Evolutionary conservation across 257 asterid species (phyloP), one percentile per base, ranked within the genome.

Genomic region (Pogostemon cablin): DNA sequence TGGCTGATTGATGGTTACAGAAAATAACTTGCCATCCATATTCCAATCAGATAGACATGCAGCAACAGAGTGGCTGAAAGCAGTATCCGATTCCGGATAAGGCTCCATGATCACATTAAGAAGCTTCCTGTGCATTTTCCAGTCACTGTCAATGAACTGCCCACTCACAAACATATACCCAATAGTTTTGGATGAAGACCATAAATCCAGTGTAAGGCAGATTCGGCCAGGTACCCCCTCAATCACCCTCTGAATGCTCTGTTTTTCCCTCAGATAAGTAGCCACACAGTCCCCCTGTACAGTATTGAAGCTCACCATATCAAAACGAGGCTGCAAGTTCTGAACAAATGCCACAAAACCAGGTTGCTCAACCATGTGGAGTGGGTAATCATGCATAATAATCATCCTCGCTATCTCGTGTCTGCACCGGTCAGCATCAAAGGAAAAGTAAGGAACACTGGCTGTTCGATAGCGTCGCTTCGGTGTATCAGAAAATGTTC

Each of bases 251-350:
- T 86, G 95, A 75, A 95, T 79, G 70, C 81, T 70, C 77, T 86
- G 90, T 67, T 95, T 95, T 71, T 95, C 97, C 77, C 84, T 82
- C 9, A 89, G 88, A 69, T 85, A 95, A 68, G 95, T 89, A 7
- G 96, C 96, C 72, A 95, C 93, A 39, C 95, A 89, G 79, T 95
- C 99, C 25, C 96, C 98, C 70, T 95, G 98, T 20, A 95, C 92
- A 1, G 96, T 85, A 68, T 91, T 86, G 75, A 91, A 95, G 84
- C 96, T 91, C 81, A 89, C 90, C 98, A 88, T 91, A 68, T 95
- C 97, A 54, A 95, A 95, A 5, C 91, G 88, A 61, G 98, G 99
- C 83, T 95, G 99, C 20, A 95, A 82, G 74, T 78, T 89, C 80
- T 81, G 99, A 74, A 87, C 86, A 73, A 95, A 95, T 7, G 96